Base-by-base conservation (phyloP, 164 flowering plant genomes). In the Chimonanthus salicifolius region DNA sequence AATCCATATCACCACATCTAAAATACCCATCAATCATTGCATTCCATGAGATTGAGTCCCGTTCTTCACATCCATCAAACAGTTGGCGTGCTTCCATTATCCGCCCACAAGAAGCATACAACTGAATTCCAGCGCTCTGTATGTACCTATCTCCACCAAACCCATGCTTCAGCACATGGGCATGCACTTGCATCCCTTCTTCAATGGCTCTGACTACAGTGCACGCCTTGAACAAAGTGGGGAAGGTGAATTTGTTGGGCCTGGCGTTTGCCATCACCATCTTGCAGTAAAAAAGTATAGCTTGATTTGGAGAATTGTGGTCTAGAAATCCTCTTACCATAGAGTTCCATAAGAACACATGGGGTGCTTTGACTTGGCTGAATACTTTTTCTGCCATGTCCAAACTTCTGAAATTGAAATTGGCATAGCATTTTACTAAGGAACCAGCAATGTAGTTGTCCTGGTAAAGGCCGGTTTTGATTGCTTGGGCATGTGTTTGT, bases 21-120 rank as follows among this genome's bases (percentile, higher is more conserved):
- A 88, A 76, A 62, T 80, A 85, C 75, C 87, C 87, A 79, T 84
- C 89, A 74, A 88, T 76, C 88, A 86, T 82, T 0, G 85, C 83
- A 76, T 88, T 87, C 80, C 81, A 84, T 60, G 87, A 88, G 48
- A 87, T 71, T 15, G 66, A 83, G 78, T 87, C 92, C 1, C 77
- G 62, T 58, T 82, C 78, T 4, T 49, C 74, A 10, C 54, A 46
- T 49, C 72, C 75, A 75, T 78, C 84, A 21, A 85, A 74, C 82
- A 85, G 72, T 20, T 47, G 66, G 60, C 83, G 79, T 0, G 88
- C 86, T 66, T 79, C 83, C 2, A 0, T 68, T 20, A 84, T 18
- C 45, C 48, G 49, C 67, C 86, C 83, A 64, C 79, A 83, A 47
- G 79, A 66, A 0, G 86, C 77, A 68, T 86, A 86, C 88, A 86